These are phyloP conservation scores for Fraxinus baroniana DNA, from an alignment of 305 asterid genomes.

Conservation along the genomic window DNA sequence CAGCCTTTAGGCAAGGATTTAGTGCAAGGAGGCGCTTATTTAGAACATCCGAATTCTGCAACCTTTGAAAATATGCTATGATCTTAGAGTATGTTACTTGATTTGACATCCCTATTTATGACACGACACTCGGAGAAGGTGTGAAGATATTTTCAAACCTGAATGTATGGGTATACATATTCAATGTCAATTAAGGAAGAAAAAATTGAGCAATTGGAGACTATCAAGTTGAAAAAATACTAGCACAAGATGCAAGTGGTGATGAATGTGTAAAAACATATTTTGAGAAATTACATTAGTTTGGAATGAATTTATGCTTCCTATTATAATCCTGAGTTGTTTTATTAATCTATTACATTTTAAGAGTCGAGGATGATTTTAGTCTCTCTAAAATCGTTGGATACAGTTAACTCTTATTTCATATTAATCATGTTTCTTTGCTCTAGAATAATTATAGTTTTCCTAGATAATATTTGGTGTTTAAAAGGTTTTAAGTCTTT, in stretches of 20 bases:
- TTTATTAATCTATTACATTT: neutral
- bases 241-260: neutral
- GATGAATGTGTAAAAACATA: too few species aligned
- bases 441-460: neutral
- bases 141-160: too few species aligned
- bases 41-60: slow-evolving; percentile 79
- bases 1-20: slow-evolving; percentile 4
- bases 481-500: neutral
- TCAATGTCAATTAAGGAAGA: too few species aligned
- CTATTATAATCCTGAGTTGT: neutral
- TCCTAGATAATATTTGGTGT: neutral
- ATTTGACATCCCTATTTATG: slow-evolving; percentile 67
- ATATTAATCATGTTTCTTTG: neutral
- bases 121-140: too few species aligned
- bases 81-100: slow-evolving; percentile 82
- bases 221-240: slow-evolving; percentile 4
- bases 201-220: too few species aligned
- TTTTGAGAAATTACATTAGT: neutral
- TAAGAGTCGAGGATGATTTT: neutral
- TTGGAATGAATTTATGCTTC: neutral
- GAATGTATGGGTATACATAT: too few species aligned
- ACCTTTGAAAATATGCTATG: slow-evolving; percentile 87
- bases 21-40: slow-evolving; percentile 76
- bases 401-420: neutral
- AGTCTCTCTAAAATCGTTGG: neutral